Conservation (phyloP, 257 asterid species). For the Nyctanthes arbortristis region DNA sequence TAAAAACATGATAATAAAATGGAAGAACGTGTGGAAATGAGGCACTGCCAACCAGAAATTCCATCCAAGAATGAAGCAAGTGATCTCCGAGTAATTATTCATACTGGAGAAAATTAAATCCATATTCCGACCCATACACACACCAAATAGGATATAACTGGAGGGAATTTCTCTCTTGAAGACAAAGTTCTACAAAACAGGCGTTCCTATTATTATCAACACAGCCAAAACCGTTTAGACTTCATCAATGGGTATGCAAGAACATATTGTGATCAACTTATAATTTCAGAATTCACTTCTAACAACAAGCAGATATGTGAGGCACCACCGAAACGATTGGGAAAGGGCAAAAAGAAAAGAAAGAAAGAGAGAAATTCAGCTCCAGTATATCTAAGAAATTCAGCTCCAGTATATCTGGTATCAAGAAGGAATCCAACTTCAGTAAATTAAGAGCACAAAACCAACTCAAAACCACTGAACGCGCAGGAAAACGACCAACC, state of each 20-base stretch:
- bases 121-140: constrained; percentile 9
- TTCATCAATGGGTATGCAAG: background rate
- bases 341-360: too few relatives aligned
- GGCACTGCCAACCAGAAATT: constrained; percentile 1
- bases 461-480: constrained; percentile 15
- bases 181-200: background rate
- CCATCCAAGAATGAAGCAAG: background rate
- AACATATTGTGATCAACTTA: background rate
- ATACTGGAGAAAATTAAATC: background rate
- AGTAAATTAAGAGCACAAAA: constrained; percentile 8
- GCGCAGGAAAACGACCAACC: constrained; percentile 4
- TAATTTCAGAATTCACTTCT: background rate
- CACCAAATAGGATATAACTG: background rate
- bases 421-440: constrained; percentile 4
- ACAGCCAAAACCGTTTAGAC: constrained; percentile 16
- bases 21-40: background rate
- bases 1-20: constrained; percentile 1
- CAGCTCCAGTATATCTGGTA: background rate
- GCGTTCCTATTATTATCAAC: background rate
- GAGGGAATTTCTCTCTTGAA: background rate
- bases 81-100: background rate
- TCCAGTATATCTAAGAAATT: too few relatives aligned
- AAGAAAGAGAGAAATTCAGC: too few relatives aligned
- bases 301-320: background rate
- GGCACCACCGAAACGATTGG: background rate